These are phyloP conservation scores for Ophiostoma tasmaniense DNA, from an alignment of 2,329 filamentous ascomycete species.

Conservation along the genomic window DNA sequence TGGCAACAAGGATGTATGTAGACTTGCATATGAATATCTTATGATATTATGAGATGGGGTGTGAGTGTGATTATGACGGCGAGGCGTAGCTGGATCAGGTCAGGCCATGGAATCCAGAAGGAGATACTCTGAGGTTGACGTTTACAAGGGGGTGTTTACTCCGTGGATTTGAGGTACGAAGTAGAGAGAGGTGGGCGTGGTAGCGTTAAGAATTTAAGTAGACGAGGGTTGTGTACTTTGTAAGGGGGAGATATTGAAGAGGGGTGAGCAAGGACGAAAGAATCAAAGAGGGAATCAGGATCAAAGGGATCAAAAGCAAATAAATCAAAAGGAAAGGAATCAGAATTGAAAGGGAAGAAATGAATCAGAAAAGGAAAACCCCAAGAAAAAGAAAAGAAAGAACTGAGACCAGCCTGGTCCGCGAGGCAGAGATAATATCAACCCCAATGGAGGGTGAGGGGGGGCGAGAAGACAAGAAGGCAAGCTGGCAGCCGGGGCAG, in stretches of 20 bases:
- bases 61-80: not conserved
- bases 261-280: not conserved
- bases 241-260: not conserved
- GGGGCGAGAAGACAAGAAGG: not conserved
- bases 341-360: not conserved
- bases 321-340: not conserved
- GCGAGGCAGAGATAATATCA: not conserved
- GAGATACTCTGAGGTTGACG: not conserved
- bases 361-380: not conserved
- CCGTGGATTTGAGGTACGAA: not conserved
- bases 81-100: not conserved
- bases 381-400: not conserved
- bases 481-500: too few relatives aligned
- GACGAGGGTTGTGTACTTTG: not conserved
- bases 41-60: not conserved
- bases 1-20: not conserved
- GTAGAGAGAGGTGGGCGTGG: not conserved
- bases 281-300: not conserved
- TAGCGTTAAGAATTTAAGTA: not conserved
- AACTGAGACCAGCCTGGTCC: not conserved
- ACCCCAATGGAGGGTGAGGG: not conserved
- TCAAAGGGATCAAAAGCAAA: not conserved
- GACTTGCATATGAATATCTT: not conserved
- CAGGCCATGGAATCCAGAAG: not conserved
- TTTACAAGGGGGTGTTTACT: not conserved